Conservation (phyloP, 768 basidiomycete species). For the Myochromella boudieri region DNA sequence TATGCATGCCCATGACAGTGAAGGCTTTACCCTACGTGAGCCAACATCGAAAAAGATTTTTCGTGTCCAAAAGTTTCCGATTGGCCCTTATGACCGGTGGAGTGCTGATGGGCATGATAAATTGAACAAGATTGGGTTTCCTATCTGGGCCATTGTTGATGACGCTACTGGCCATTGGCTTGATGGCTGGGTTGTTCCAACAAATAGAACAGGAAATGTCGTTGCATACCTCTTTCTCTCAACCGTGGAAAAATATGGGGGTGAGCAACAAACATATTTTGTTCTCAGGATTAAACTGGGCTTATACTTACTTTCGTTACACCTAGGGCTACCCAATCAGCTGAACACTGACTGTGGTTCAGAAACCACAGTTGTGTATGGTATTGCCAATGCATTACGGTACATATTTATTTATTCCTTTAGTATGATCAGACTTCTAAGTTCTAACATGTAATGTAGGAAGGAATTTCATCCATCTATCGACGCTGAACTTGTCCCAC, state of each 20-base stretch:
- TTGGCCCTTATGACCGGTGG: slow-evolving; percentile 3
- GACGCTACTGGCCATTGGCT: slow-evolving; percentile 8
- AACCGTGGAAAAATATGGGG: slow-evolving; percentile 26
- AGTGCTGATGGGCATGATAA: slow-evolving; percentile 33
- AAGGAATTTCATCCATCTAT: slow-evolving; percentile 26
- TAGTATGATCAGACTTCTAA: neutral
- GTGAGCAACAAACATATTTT: too few relatives aligned
- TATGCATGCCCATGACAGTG: neutral
- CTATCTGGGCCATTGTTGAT: slow-evolving; percentile 26
- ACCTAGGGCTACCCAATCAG: neutral
- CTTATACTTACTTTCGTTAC: neutral
- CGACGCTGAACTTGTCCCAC: slow-evolving; percentile 20
- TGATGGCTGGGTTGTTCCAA: slow-evolving; percentile 10
- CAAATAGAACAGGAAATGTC: slow-evolving; percentile 2
- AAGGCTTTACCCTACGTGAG: neutral
- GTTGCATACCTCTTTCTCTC: slow-evolving; percentile 25
- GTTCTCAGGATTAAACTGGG: too few relatives aligned
- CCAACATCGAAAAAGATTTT: neutral
- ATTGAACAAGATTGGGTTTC: slow-evolving; percentile 37
- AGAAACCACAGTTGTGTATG: slow-evolving; percentile 33
- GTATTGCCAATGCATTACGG: slow-evolving; percentile 29
- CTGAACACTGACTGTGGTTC: slow-evolving; percentile 34
- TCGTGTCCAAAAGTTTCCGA: neutral
- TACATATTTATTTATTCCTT: slow-evolving; percentile 7
- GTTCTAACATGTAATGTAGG: slow-evolving; percentile 11